A percentile compares a stretch with the other conserved stretches of the same genome.
These are phyloP conservation scores for Didymella segeticola DNA, from an alignment of 2,329 filamentous ascomycete species.

Conservation along the genomic window DNA sequence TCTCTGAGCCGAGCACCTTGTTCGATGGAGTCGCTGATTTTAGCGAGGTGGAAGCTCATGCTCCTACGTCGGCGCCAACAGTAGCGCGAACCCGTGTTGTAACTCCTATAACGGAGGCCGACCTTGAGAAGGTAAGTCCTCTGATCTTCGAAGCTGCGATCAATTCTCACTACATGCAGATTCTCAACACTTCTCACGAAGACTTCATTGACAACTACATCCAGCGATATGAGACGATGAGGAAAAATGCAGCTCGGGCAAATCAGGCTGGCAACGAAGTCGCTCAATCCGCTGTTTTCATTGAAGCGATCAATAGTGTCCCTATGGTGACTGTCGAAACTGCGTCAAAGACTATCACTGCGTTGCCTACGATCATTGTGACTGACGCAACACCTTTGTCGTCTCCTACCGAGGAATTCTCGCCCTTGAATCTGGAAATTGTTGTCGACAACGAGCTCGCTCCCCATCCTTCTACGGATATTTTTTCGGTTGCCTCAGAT, in stretches of 20 bases:
- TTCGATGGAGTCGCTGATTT: neutral
- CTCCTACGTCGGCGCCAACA: neutral
- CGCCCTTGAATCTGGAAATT: too few relatives aligned
- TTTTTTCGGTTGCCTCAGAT: neutral
- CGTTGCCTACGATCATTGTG: neutral
- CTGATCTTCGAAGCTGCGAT: rapidly evolving
- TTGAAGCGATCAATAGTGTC: too few relatives aligned
- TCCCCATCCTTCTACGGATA: neutral
- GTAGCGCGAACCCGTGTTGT: neutral
- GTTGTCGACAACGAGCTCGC: neutral
- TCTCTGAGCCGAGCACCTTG: neutral
- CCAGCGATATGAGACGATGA: neutral
- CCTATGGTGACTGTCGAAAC: neutral
- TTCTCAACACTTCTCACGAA: neutral
- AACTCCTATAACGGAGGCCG: neutral
- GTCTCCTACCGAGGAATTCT: neutral
- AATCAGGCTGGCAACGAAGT: neutral
- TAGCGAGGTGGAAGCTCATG: neutral
- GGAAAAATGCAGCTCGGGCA: neutral
- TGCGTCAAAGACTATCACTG: neutral
- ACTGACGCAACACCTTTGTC: neutral
- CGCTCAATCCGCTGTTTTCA: neutral
- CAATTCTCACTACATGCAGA: neutral
- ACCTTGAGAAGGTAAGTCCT: neutral
- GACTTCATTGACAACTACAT: conserved; percentile 4